A percentile compares a stretch with the other conserved stretches of the same genome.
Evolutionary conservation across 768 basidiomycete genomes (phyloP).

Genomic region (Agaricus bisporus): DNA sequence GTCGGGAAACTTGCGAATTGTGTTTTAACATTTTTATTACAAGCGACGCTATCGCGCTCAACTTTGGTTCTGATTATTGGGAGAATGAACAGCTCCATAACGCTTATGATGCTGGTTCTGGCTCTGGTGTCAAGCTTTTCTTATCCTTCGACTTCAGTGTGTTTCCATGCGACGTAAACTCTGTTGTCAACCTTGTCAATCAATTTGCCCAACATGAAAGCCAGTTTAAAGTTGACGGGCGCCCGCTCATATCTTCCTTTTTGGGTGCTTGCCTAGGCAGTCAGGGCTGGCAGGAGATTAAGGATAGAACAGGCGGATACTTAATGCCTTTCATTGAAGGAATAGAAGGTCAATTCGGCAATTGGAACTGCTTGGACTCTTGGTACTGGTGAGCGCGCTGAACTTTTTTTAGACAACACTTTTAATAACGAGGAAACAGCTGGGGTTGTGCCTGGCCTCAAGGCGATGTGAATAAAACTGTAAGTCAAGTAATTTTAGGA

Average conservation of each 20-base stretch:
- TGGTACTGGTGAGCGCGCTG: conserved; percentile 40
- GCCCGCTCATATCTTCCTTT: conserved; percentile 56
- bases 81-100: conserved; percentile 38
- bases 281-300: conserved; percentile 37
- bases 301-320: conserved; percentile 41
- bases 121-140: conserved; percentile 45
- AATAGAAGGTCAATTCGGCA: conserved; percentile 36
- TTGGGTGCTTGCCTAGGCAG: conserved; percentile 55
- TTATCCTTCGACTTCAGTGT: conserved; percentile 51
- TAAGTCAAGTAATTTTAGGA: conserved; percentile 16
- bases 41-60: conserved; percentile 58
- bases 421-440: conserved; percentile 18
- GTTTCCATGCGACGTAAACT: conserved; percentile 39
- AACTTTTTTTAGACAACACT: background rate
- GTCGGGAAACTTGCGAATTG: background rate
- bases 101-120: conserved; percentile 47
- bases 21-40: background rate
- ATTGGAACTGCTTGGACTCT: conserved; percentile 44
- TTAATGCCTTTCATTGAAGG: conserved; percentile 54
- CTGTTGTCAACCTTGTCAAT: conserved; percentile 37
- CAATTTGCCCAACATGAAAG: conserved; percentile 42
- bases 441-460: conserved; percentile 66
- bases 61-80: conserved; percentile 53
- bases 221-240: conserved; percentile 50
- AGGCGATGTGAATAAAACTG: conserved; percentile 36